Base-by-base conservation (phyloP, 306 rosid species). In the Sindora glabra region DNA sequence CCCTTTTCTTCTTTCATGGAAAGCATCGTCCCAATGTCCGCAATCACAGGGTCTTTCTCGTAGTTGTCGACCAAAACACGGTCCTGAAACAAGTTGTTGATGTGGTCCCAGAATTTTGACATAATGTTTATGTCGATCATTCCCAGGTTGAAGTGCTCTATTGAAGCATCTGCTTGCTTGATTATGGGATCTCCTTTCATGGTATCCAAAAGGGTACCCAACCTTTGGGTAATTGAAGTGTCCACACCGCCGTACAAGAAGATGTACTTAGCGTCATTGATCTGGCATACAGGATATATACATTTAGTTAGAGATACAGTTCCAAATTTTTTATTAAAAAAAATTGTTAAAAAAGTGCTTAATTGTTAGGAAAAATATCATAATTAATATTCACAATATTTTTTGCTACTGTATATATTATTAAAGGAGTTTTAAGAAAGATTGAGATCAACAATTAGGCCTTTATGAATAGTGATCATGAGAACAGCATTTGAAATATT, bases 201-300 rank as follows among this genome's bases (percentile, higher is more conserved):
- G 24, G 15, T 0, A 0, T 62, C 68, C 30, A 33, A 1, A 0
- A 14, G 5, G 3, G 16, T 22, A 22, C 37, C 26, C 14, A 62
- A 33, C 8, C 12, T 34, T 34, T 62, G 47, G 3, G 57, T 47
- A 25, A 15, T 9, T 1, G 0, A 10, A 17, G 1, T 5, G 6
- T 48, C 68, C 1, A 24, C 23, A 5, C 81, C 76, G 6, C 83
- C 83, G 29, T 77, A 77, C 48, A 77, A 50, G 57, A 81, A 38
- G 22, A 81, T 47, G 18, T 29, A 64, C 38, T 47, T 74, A 0
- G 68, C 66, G 18, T 78, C 77, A 8, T 29, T 47, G 5, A 62
- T 34, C 83, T 77, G 59, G 32, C 17, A 0, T 3, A 16, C 37
- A 19, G 9, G 1, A 14, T n/a, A n/a, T n/a, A n/a, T n/a, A n/a